Base-by-base conservation (phyloP, 176 grass and related monocot genomes). In the Melocanna baccifera region DNA sequence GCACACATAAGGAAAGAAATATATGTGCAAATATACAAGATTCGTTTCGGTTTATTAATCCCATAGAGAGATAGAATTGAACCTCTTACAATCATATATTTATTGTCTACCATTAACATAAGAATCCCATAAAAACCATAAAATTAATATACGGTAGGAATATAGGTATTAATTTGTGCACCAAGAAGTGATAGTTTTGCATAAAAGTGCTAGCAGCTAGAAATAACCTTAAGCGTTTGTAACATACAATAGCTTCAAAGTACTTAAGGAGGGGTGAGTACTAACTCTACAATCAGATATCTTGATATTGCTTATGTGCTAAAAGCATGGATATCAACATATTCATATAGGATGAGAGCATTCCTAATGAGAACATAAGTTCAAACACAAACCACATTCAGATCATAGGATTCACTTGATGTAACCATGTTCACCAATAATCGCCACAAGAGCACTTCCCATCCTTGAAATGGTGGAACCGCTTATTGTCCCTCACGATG, bases 401-500 rank as follows among this genome's bases (percentile, higher is more conserved):
- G 79, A 78, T 41, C 19, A 67, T 6, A 68, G 34, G 3, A 62
- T 79, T 15, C 48, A 67, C 23, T 5, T 45, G 64, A 82, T 2
- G 52, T 22, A 84, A 14, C 52, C 20, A 65, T 74, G 53, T 85
- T 97, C 84, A 97, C 94, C 94, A 97, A 62, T 97, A 97, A 64
- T 97, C 94, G 22, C 91, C 91, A 67, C 94, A 97, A 5, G 94
- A 97, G 87, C 94, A 97, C 58, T 97, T 94, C 1, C 94, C 94
- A 34, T 94, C 91, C 82, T 97, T 92, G 81, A 97, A 97, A 86
- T 97, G 94, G 73, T 97, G 94, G 69, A 97, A 97, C 65, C 94
- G 81, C 82, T 97, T 97, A 71, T 97, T 97, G 75, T 97, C 91
- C 79, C 94, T 94, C 19, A 94, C 94, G 19, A 94, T 97, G 56